Base-by-base conservation (phyloP, 2,329 filamentous ascomycete species). In the Penicillium sp. region DNA sequence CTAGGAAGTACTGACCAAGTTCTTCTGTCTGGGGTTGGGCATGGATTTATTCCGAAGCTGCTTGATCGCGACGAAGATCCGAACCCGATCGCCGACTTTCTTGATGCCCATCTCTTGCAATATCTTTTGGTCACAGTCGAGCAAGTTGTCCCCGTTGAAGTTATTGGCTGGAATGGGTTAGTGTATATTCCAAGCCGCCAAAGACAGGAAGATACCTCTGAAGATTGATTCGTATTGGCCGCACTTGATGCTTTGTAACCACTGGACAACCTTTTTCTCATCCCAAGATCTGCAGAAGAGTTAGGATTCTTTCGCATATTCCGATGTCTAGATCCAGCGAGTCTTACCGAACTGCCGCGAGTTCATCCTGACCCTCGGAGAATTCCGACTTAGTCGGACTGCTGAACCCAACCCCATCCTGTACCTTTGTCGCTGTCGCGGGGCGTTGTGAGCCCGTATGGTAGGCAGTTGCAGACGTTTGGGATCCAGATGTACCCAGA, bases 71-170 rank as follows among this genome's bases (percentile, higher is more conserved):
- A 90, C 78, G 61, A 89, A 90, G 51, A 98, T 85, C 53, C 91
- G 87, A 28, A 98, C 91, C 44, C 93, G 84, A 69, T 98, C 93
- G 54, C 93, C 93, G 55, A 98, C 87, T 71, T 97, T 98, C 59
- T 95, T 94, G 59, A 98, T 91, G 35, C 93, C 93, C 82, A 98
- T 95, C 69, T 98, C 93, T 69, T 95, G 94, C 54, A 98, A 77
- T 32, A 95, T 89, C 46, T 89, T 85, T 75, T 95, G 94, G 70
- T 98, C 93, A 77, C 96, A 91, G 71, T 98, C 93, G 58, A 98
- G 78, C 36, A 98, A 76, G 65, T 95, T 96, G 72, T 96, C 89
- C 61, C 93, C 93, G 65, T 93, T 98, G 74, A 98, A 96, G 69
- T 97, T 88, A 68, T 98, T 95, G 65, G 84, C 78, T 81, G 28